Conservation (phyloP, 2,329 filamentous ascomycete species). For the Sporothrix brunneoviolacea region DNA sequence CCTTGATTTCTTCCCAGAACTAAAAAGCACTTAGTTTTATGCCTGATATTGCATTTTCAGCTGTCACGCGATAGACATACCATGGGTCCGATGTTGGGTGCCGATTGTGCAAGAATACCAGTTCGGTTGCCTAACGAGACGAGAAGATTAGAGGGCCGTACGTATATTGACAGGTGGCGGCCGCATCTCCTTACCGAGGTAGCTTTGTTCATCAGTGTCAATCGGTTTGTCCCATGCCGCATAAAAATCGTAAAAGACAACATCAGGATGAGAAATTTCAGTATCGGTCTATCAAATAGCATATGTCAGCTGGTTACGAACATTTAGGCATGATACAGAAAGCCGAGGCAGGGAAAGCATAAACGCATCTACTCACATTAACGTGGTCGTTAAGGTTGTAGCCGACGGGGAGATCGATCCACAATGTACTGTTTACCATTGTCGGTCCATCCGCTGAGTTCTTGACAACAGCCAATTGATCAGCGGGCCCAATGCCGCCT, state of each 20-base stretch:
- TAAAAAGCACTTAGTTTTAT: too few relatives aligned
- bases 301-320: too few relatives aligned
- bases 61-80: too few relatives aligned
- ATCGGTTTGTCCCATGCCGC: conserved; percentile 48
- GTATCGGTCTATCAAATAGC: conserved; percentile 42
- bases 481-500: conserved; percentile 59
- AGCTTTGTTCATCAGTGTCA: conserved; percentile 35
- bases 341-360: too few relatives aligned
- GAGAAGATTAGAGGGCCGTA: too few relatives aligned
- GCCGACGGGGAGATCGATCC: conserved; percentile 54
- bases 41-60: too few relatives aligned
- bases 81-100: conserved; percentile 59
- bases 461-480: conserved; percentile 49
- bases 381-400: conserved; percentile 52
- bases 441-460: conserved; percentile 42
- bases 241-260: conserved; percentile 59
- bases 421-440: conserved; percentile 44
- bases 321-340: too few relatives aligned
- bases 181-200: conserved; percentile 33
- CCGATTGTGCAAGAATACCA: conserved; percentile 57
- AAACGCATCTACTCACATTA: too few relatives aligned
- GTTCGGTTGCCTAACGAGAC: conserved; percentile 37
- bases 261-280: conserved; percentile 37
- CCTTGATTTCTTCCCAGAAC: conserved; percentile 50
- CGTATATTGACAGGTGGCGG: too few relatives aligned